These are phyloP conservation scores for Cryptosporidium sp. DNA, from an alignment of 169 alveolate species.

Conservation along the genomic window DNA sequence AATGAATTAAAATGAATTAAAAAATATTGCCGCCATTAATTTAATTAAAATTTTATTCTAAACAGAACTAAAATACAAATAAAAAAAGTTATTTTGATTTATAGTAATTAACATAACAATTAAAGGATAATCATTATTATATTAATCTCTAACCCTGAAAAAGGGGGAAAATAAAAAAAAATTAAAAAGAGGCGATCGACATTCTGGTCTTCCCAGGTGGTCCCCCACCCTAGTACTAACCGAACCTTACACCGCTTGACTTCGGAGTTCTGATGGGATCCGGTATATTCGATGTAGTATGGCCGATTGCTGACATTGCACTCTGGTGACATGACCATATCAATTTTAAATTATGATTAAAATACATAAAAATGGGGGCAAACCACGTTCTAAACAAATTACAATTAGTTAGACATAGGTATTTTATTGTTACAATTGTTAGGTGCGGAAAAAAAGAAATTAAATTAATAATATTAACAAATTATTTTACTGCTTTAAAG, in stretches of 20 bases:
- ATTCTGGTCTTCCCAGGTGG: slow-evolving; percentile 90
- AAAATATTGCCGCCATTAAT: too few species aligned
- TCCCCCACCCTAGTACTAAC: slow-evolving; percentile 92
- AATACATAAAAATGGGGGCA: background rate
- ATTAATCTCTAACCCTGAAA: background rate
- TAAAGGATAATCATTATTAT: too few species aligned
- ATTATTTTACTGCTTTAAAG: background rate
- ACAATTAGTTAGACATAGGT: background rate
- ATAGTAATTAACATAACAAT: too few species aligned
- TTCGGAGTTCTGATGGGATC: slow-evolving; percentile 93
- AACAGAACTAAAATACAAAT: too few species aligned
- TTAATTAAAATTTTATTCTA: too few species aligned
- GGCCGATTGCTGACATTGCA: slow-evolving; percentile 81
- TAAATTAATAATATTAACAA: background rate
- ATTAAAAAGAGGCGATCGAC: slow-evolving; percentile 16
- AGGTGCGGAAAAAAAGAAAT: background rate
- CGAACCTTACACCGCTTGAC: slow-evolving; percentile 91
- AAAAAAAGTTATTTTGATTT: background rate
- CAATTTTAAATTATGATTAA: background rate
- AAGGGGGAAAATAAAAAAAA: too few species aligned
- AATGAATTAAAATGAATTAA: too few species aligned
- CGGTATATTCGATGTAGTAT: slow-evolving; percentile 90
- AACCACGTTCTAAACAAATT: background rate
- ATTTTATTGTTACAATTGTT: background rate
- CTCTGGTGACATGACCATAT: background rate